Evolutionary conservation across 768 basidiomycete species (phyloP), one percentile per base, ranked within the genome.

Genomic region (Phlegmacium glaucopus): DNA sequence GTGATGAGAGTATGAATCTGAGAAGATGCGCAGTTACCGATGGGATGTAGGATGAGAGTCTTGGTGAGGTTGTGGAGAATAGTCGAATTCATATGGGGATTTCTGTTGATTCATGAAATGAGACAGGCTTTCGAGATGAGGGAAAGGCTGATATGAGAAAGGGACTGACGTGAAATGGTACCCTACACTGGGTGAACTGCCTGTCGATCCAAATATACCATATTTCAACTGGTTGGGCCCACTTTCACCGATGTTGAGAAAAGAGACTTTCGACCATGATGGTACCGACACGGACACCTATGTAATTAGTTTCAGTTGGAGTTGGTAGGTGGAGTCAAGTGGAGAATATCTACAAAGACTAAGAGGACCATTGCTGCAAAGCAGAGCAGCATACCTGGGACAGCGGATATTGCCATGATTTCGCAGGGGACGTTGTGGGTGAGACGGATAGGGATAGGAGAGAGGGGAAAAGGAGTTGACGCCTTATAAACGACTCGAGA

Each of bases 201-300:
- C 85, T 11, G 86, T 87, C 65, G 73, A 82, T 4, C 90, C 90
- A 60, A 90, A 89, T n/a, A 85, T 78, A 55, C 90, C 90, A 56
- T 83, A 91, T 50, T 74, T 74, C 37, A 47, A 68, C 70, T 56
- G 67, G 49, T 11, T 42, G n/a, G 17, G 62, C 4, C 67, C 71
- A 9, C 61, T 52, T 7, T 42, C 38, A 6, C 67, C 68, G 17
- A 79, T 79, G 44, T 79, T 66, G 35, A 93, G 74, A 71, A 88
- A 90, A 15, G 77, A 83, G 38, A 92, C 71, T 17, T 61, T 59
- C 35, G 84, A 59, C 90, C 89, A 92, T 55, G 82, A 87, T 39
- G 90, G 88, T 42, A 77, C 66, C 12, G 86, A 84, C 16, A 90
- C 79, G 25, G 81, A 88, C 3, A 80, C 84, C 83, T 85, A 56